phyloP scores from a whole-genome alignment of 1,284 basidiomycete species.

The Meira miltonrushii region DNA sequence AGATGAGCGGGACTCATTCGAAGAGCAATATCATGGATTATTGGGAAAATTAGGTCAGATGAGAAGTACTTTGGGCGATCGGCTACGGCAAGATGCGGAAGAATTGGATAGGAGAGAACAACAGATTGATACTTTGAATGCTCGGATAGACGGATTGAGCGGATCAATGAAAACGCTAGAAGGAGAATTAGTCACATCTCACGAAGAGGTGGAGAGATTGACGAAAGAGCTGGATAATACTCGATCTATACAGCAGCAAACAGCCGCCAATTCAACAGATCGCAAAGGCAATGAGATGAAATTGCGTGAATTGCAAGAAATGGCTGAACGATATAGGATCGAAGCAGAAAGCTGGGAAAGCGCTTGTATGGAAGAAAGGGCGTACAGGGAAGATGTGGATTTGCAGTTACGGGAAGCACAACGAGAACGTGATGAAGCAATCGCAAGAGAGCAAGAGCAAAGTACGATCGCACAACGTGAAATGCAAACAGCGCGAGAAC shows the following conservation, averaged over 20 bases:
- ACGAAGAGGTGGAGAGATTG: slow-evolving; percentile 31
- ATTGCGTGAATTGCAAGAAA: slow-evolving; percentile 29
- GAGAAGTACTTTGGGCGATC: slow-evolving; percentile 86
- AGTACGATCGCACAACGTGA: slow-evolving; percentile 65
- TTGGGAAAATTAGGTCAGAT: slow-evolving; percentile 85
- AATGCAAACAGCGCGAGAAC: slow-evolving; percentile 69
- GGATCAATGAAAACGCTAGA: slow-evolving; percentile 10
- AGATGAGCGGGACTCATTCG: slow-evolving; percentile 78
- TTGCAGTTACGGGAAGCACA: slow-evolving; percentile 61
- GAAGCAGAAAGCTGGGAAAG: slow-evolving; percentile 29
- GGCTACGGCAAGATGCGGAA: slow-evolving; percentile 83
- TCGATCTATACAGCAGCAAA: slow-evolving; percentile 10
- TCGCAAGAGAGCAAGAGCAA: slow-evolving; percentile 53
- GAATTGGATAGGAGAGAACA: slow-evolving; percentile 46
- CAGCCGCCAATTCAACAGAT: background rate
- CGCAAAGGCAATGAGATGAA: background rate
- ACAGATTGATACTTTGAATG: slow-evolving; percentile 41
- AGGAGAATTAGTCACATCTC: slow-evolving; percentile 27
- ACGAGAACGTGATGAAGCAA: slow-evolving; percentile 50
- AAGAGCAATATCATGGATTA: slow-evolving; percentile 77
- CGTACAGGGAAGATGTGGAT: slow-evolving; percentile 55
- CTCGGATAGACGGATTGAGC: slow-evolving; percentile 14
- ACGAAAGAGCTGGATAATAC: slow-evolving; percentile 23
- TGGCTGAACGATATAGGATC: slow-evolving; percentile 29
- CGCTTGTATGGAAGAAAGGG: slow-evolving; percentile 25